Base-by-base conservation (phyloP, 2,329 filamentous ascomycete species). In the Talaromyces amestolkiae region DNA sequence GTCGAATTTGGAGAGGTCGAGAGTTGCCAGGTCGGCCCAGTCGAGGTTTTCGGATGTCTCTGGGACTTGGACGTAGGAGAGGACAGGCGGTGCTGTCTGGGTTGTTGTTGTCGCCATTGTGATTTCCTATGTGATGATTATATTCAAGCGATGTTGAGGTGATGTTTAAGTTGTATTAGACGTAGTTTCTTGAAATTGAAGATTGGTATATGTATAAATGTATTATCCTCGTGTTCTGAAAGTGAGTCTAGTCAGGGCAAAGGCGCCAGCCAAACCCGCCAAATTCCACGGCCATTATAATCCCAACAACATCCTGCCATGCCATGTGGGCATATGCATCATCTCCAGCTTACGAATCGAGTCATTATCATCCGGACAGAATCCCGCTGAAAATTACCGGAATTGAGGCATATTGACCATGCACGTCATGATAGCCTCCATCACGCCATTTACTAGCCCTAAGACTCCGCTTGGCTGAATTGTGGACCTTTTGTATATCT, bases 11-110 rank as follows among this genome's bases (percentile, higher is more conserved):
- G 81, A 80, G 0, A 88, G 78, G 66, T 87, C 85, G 11, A 88
- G 79, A 0, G 84, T 87, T 4, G 84, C 79, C 1, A 88, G 79
- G 64, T 87, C 84, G 1, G 85, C 82, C 83, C 85, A 87, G 31
- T 75, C 73, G 31, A 56, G 31, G 33, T 33, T 19, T 33, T 33
- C 31, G 31, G 51, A 56, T 35, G 51, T 56, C 19, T 56, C 51
- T 19, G 51, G 51, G 27, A 35, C 51, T 19, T 56, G 51, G n/a
- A 56, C 51, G 13, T 56, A 56, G 13, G 51, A 19, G 7, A 56
- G 33, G 45, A 24, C 45, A 22, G 45, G 45, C 19, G 45, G 9
- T 22, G 19, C 19, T 49, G 19, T 49, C n/a, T 24, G 45, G 3
- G n/a, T 15, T 19, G 24, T 56, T n/a, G 31, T 56, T n/a, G 51